Percentiles rank a stretch among this genome's conserved stretches.
phyloP scores from a whole-genome alignment of 148 eudicot species.

The Rhododendron molle region DNA sequence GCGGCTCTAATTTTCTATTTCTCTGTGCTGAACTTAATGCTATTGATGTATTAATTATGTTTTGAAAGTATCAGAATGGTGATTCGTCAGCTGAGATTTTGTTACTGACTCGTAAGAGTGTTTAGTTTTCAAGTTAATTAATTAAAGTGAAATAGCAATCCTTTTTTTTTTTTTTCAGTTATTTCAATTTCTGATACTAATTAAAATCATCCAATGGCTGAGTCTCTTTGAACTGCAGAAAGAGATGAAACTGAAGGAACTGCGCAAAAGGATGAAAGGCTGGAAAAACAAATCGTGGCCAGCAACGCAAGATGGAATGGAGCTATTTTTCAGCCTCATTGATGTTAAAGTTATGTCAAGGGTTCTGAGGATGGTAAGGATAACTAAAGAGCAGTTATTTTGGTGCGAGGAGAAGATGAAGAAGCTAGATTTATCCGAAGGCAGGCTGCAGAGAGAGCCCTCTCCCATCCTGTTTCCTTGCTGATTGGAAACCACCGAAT shows the following conservation, averaged over 20 bases:
- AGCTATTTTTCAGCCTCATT: slow-evolving; percentile 62
- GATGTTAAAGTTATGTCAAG: slow-evolving; percentile 65
- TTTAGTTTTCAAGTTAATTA: too few species aligned
- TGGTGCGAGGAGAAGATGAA: slow-evolving; percentile 96
- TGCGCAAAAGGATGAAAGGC: slow-evolving; percentile 63
- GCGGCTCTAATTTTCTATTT: neutral
- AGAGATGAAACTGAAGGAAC: slow-evolving; percentile 74
- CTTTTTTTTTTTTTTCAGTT: neutral
- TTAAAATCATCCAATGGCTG: neutral
- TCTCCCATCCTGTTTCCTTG: slow-evolving; percentile 90
- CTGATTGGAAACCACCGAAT: slow-evolving; percentile 15
- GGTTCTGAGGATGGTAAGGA: slow-evolving; percentile 57
- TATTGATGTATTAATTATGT: neutral
- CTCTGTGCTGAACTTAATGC: neutral
- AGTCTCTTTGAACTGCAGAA: slow-evolving; percentile 45
- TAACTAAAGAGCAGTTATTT: slow-evolving; percentile 74
- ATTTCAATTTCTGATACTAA: neutral
- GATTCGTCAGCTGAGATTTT: neutral
- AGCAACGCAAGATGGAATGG: slow-evolving; percentile 51
- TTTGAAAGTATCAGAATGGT: neutral
- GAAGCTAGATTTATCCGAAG: slow-evolving; percentile 51
- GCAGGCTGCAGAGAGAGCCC: slow-evolving; percentile 82
- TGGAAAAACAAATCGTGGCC: slow-evolving; percentile 87
- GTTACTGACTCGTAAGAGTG: neutral
- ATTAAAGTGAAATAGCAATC: neutral